Conservation (phyloP, 441 rosid species). For the Corymbia calophylla region DNA sequence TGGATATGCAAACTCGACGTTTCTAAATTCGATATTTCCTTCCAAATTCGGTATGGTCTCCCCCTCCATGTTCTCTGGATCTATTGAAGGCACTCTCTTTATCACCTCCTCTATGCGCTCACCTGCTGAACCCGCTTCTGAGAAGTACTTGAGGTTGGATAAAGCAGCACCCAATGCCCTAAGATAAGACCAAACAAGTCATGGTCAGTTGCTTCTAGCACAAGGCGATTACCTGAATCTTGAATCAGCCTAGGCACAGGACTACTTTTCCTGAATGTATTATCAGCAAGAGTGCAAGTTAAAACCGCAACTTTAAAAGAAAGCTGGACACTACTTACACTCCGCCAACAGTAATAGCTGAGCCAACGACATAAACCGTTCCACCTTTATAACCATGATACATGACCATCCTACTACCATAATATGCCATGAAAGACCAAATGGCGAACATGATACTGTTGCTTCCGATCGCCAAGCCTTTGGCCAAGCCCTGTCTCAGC, state of each 20-base stretch:
- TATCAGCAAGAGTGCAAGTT: not conserved
- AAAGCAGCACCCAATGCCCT: slow-evolving; percentile 71
- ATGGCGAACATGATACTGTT: slow-evolving; percentile 60
- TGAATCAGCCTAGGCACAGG: not conserved
- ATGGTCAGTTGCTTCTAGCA: not conserved
- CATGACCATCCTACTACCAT: slow-evolving; percentile 85
- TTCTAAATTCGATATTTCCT: slow-evolving; percentile 57
- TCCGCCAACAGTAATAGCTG: slow-evolving; percentile 57
- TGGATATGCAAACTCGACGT: slow-evolving; percentile 60
- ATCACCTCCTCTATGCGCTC: slow-evolving; percentile 56
- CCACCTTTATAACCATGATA: slow-evolving; percentile 75
- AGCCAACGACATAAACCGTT: slow-evolving; percentile 57
- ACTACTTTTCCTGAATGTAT: not conserved
- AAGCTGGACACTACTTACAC: slow-evolving; percentile 41
- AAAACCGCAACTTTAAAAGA: not conserved
- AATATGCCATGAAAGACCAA: slow-evolving; percentile 74
- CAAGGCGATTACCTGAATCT: not conserved
- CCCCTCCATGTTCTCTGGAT: slow-evolving; percentile 45
- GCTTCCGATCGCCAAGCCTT: slow-evolving; percentile 79
- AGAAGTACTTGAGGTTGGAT: slow-evolving; percentile 57
- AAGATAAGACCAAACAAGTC: not conserved
- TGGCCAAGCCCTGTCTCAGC: slow-evolving; percentile 63
- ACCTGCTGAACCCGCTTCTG: slow-evolving; percentile 64
- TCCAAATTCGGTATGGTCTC: slow-evolving; percentile 24
- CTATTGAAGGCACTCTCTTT: slow-evolving; percentile 68